Evolutionary conservation across 1,139 yeast species (phyloP), one percentile per base, ranked within the genome.

Genomic region (Kodamaea suecica): DNA sequence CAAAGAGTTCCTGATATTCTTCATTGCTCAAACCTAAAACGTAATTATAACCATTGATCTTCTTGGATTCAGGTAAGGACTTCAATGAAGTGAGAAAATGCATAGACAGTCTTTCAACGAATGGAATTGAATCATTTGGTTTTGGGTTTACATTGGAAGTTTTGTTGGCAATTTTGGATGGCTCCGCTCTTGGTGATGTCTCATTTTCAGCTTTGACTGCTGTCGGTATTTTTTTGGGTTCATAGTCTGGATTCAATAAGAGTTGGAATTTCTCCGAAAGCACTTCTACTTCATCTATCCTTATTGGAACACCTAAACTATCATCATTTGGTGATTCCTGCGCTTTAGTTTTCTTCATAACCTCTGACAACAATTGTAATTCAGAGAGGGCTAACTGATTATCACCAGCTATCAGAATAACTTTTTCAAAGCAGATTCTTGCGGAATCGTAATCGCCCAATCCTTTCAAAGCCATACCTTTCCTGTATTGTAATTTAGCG

Each of bases 401-500:
- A 0, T 39, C 31, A 0, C 76, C 70, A 34, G 80, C 85, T 3
- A 70, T 28, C 4, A 45, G 40, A 16, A 80, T 50, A 0, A 78
- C 84, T 11, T 51, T 45, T 13, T 57, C 47, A 32, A 75, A 67
- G n/a, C 65, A 48, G 2, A 40, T 41, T 10, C 47, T 47, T 0
- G 83, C 76, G 2, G 56, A 50, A 3, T 44, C 42, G 2, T 48
- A 33, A 3, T 62, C 54, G 1, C 63, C 59, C 30, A 69, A 49
- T 1, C 63, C 61, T 20, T 59, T 55, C 29, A 66, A 54, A 0
- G 82, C 78, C 3, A 67, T 38, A 0, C 83, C 81, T 37, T 67
- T 63, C 34, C 95, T 65, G 64, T 74, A 84, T 4, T 66, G 53
- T 2, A 84, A 57, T 51, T 86, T 86, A 4, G 70, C 57, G 28